Conservation (phyloP, 768 basidiomycete genomes). For the Cystofilobasidium ferigula region DNA sequence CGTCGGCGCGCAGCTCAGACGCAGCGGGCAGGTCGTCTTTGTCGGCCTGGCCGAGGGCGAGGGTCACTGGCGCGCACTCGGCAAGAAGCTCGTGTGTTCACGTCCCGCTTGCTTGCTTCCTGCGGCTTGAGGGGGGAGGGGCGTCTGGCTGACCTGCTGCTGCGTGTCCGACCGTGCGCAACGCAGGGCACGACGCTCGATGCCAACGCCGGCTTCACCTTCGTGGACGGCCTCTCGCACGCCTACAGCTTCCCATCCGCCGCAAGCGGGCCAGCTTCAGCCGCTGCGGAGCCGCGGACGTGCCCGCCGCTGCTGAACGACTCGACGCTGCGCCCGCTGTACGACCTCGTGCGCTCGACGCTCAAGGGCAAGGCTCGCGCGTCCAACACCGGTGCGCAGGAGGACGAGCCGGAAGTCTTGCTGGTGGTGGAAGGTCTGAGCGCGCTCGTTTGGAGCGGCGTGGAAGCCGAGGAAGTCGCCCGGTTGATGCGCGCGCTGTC, state of each 20-base stretch:
- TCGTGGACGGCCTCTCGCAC: conserved; percentile 12
- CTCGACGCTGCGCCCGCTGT: conserved; percentile 12
- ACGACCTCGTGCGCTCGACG: conserved; percentile 9
- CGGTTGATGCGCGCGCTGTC: conserved; percentile 15
- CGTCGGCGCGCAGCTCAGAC: conserved; percentile 10
- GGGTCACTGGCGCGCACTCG: conserved; percentile 9
- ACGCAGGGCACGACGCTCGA: conserved; percentile 9
- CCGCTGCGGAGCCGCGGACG: background rate
- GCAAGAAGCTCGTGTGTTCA: conserved; percentile 23
- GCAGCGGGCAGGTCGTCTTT: conserved; percentile 10
- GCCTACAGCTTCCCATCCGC: background rate
- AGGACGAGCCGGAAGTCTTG: conserved; percentile 8
- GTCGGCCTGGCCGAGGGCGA: conserved; percentile 17
- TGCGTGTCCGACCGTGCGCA: background rate
- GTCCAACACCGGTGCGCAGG: too few relatives aligned
- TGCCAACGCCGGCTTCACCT: conserved; percentile 1
- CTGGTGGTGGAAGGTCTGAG: conserved; percentile 17
- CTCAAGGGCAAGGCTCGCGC: conserved; percentile 16
- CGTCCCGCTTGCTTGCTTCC: too few relatives aligned
- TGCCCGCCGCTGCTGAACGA: conserved; percentile 1
- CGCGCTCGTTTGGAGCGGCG: conserved; percentile 19
- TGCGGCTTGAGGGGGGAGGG: too few relatives aligned
- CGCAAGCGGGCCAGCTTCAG: background rate
- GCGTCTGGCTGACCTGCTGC: background rate
- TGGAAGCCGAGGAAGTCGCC: conserved; percentile 11